phyloP scores from a whole-genome alignment of 768 basidiomycete species.

The Termitomyces heimii region DNA sequence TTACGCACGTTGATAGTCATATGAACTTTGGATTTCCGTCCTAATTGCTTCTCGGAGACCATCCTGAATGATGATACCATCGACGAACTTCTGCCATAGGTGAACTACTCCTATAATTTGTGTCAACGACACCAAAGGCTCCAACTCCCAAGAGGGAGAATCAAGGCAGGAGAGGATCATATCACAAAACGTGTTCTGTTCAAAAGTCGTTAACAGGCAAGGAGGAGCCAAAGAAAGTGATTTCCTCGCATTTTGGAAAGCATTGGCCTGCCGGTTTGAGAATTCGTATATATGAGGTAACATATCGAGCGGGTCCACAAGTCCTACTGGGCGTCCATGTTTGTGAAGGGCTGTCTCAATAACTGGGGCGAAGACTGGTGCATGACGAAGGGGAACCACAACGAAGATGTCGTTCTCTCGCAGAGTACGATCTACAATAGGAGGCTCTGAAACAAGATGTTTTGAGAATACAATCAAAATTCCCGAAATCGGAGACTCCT shows the following conservation, averaged over 20 bases:
- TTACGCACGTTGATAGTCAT: conserved; percentile 36
- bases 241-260: conserved; percentile 1
- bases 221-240: not conserved
- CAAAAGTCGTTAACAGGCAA: not conserved
- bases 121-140: conserved; percentile 16
- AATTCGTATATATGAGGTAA: conserved; percentile 35
- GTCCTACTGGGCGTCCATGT: conserved; percentile 36
- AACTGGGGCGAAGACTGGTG: conserved; percentile 30
- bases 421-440: conserved; percentile 25
- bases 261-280: conserved; percentile 7
- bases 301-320: conserved; percentile 58
- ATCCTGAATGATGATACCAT: conserved; percentile 26
- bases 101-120: conserved; percentile 27
- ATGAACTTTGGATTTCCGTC: conserved; percentile 38
- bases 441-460: conserved; percentile 27
- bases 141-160: conserved; percentile 35
- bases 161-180: conserved; percentile 25
- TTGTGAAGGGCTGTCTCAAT: conserved; percentile 16
- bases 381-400: conserved; percentile 39
- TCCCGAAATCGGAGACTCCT: conserved; percentile 21
- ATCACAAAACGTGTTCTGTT: conserved; percentile 20
- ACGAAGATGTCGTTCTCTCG: conserved; percentile 38
- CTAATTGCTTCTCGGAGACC: conserved; percentile 27
- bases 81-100: conserved; percentile 39
- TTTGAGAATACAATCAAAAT: conserved; percentile 33